Percentiles rank a stretch among this genome's conserved stretches.
These are phyloP conservation scores for Alternaria longipes DNA, from an alignment of 2,329 filamentous ascomycete species.

Conservation along the genomic window DNA sequence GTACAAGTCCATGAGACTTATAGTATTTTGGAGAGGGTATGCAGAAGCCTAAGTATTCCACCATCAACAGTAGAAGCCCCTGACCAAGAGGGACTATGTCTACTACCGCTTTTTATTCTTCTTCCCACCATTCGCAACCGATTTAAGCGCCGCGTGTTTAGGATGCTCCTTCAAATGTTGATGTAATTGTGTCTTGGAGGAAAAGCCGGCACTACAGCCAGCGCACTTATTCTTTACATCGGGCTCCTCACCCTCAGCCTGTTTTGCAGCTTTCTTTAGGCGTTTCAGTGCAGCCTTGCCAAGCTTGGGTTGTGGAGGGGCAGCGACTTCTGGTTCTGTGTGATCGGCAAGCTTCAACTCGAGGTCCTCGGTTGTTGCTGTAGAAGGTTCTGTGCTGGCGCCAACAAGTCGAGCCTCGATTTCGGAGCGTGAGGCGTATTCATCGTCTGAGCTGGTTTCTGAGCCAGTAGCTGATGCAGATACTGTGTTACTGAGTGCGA, in stretches of 20 bases:
- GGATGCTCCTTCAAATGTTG: slow-evolving; percentile 71
- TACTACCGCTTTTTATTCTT: slow-evolving; percentile 36
- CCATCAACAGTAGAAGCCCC: not conserved
- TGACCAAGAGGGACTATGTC: not conserved
- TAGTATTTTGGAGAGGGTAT: not conserved
- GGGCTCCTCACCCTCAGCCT: slow-evolving; percentile 38
- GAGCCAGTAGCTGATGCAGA: not conserved
- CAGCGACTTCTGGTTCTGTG: slow-evolving; percentile 6
- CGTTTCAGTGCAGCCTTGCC: slow-evolving; percentile 61
- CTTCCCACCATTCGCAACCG: slow-evolving; percentile 21
- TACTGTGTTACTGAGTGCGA: not conserved
- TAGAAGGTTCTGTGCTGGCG: slow-evolving; percentile 19
- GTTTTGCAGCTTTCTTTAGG: slow-evolving; percentile 57
- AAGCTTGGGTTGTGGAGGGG: slow-evolving; percentile 46
- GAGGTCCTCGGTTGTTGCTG: slow-evolving; percentile 11
- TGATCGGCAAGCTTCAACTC: slow-evolving; percentile 12
- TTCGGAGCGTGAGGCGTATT: slow-evolving; percentile 49
- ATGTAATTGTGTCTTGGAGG: slow-evolving; percentile 76
- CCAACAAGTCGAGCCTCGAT: slow-evolving; percentile 47
- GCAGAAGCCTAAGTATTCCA: not conserved
- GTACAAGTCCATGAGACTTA: not conserved
- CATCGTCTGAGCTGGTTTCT: slow-evolving; percentile 34
- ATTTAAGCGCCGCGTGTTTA: slow-evolving; percentile 67
- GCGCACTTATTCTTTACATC: slow-evolving; percentile 72
- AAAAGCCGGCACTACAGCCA: slow-evolving; percentile 80